Evolutionary conservation across 179 eudicot species (phyloP).

Genomic region (Sideroxylon spinosum): DNA sequence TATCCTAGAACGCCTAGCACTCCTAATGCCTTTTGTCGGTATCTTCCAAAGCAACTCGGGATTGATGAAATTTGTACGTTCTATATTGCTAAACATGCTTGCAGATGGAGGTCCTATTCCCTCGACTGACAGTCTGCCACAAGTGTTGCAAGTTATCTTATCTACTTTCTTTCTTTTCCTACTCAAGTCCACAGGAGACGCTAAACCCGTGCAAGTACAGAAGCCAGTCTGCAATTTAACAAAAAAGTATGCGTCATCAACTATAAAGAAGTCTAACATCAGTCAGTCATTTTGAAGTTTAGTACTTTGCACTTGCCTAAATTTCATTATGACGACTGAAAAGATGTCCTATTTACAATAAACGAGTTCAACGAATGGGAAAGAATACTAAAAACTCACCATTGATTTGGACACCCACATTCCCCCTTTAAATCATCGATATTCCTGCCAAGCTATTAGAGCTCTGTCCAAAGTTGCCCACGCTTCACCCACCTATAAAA

Average conservation of each 20-base stretch:
- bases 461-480: not conserved
- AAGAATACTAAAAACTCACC: not conserved
- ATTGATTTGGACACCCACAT: not conserved
- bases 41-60: slow-evolving; percentile 48
- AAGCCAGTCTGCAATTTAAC: slow-evolving; percentile 4
- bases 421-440: not conserved
- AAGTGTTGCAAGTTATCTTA: slow-evolving; percentile 22
- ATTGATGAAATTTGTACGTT: slow-evolving; percentile 32
- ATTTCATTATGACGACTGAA: not conserved
- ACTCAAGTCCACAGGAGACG: not conserved
- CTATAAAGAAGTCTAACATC: not conserved
- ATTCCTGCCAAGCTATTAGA: not conserved
- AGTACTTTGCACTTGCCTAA: not conserved
- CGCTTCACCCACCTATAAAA: slow-evolving; percentile 3
- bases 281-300: not conserved
- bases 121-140: slow-evolving; percentile 28
- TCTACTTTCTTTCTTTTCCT: slow-evolving; percentile 11
- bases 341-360: not conserved
- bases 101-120: slow-evolving; percentile 25
- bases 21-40: slow-evolving; percentile 39
- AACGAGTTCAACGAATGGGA: not conserved
- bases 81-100: slow-evolving; percentile 43
- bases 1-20: slow-evolving; percentile 38
- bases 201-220: not conserved
- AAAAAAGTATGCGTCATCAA: not conserved